phyloP scores from a whole-genome alignment of 2,329 filamentous ascomycete genomes.

The Neofusicoccum sp. region DNA sequence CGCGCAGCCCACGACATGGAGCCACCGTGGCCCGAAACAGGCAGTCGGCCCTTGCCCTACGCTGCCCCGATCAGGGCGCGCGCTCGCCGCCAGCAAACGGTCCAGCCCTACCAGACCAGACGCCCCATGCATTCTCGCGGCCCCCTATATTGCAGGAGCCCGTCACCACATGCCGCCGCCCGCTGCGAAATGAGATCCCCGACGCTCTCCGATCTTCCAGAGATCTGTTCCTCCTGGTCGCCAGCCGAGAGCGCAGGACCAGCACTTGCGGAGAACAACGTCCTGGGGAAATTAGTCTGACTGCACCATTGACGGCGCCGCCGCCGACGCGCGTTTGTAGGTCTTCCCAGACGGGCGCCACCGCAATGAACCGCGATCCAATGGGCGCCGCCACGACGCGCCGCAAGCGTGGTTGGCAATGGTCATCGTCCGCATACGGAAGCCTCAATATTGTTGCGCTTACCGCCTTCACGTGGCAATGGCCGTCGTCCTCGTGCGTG shows the following conservation, averaged over 20 bases:
- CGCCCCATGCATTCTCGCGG: not conserved
- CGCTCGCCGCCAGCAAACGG: not conserved
- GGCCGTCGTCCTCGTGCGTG: not conserved
- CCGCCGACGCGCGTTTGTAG: not conserved
- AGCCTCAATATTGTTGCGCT: not conserved
- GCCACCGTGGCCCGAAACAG: not conserved
- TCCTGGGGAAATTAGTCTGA: not conserved
- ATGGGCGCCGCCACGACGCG: not conserved
- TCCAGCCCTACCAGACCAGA: constrained; percentile 1
- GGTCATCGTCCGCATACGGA: not conserved
- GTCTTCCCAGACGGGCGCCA: not conserved
- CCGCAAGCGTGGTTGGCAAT: not conserved
- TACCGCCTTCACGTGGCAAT: not conserved
- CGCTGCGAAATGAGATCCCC: not conserved
- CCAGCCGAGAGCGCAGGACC: too few relatives aligned
- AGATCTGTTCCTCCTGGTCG: not conserved
- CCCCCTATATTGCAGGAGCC: constrained; percentile 7
- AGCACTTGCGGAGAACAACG: too few relatives aligned
- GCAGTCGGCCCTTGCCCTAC: not conserved
- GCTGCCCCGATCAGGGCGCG: not conserved
- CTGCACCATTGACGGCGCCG: not conserved
- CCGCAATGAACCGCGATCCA: not conserved
- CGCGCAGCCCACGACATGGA: not conserved
- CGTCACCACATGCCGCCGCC: not conserved
- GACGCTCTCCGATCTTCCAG: not conserved